Evolutionary conservation across 192 early-diverging fungal genomes (phyloP), one percentile per base, ranked within the genome.

Genomic region (Geranomyces variabilis): DNA sequence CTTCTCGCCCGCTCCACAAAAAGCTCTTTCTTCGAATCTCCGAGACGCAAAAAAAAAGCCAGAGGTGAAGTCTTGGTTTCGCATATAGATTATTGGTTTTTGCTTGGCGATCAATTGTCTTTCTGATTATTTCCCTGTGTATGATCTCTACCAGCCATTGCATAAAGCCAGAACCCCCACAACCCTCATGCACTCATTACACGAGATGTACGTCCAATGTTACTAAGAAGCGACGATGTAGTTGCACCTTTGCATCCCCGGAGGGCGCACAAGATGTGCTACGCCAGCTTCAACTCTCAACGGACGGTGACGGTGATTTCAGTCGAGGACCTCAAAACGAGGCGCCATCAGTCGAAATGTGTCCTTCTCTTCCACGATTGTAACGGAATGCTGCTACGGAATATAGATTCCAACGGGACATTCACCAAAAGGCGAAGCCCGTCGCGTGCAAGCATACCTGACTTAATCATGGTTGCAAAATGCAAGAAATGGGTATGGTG

Each of bases 311-410:
- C 51, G n/a, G 36, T 41, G 24, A 15, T 53, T 26, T 53, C 51
- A 53, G 51, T 53, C 15, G 24, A 53, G 51, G 19, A 17, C 24
- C 24, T 53, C 51, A 53, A 53, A 53, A 53, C 51, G 51, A 53
- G 24, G 24, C 19, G n/a, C 19, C 24, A 24, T 26, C 19, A 53
- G 51, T n/a, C 51, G 24, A 53, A 53, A 53, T 15, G 17, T 41
- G 51, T 53, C 51, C 51, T 53, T 53, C 19, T 53, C n/a, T 53
- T 53, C 51, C 51, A 53, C 51, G 51, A 53, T 53, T 53, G 51
- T 53, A 53, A 53, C 51, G 51, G 51, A 53, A 53, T 24, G 51
- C 51, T 53, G 51, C 51, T 17, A 53, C 51, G 51, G 51, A 53
- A 53, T 24, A 7, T 24, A 53, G 7, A 15, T n/a, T n/a, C 51